phyloP scores from a whole-genome alignment of 257 asterid species.

The Agastache rugosa region DNA sequence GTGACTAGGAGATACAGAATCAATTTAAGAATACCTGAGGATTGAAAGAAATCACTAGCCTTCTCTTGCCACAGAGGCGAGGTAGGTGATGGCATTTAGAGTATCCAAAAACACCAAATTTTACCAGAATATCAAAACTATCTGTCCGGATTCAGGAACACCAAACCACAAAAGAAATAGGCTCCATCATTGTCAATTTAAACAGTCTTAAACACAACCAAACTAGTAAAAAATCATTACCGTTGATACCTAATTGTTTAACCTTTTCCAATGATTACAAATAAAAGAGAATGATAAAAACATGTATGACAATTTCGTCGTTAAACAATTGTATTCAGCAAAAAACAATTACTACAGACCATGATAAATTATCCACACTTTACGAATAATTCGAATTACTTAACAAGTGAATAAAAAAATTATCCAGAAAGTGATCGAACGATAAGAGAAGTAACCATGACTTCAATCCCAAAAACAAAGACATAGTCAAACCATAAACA shows the following conservation, averaged over 20 bases:
- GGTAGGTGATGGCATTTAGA: conserved; percentile 67
- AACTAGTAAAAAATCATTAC: background rate
- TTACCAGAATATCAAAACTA: conserved; percentile 7
- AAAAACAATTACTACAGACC: background rate
- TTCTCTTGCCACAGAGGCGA: conserved; percentile 94
- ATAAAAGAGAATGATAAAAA: background rate
- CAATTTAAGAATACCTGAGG: conserved; percentile 63
- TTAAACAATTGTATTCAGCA: conserved; percentile 18
- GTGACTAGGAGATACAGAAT: background rate
- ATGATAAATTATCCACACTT: background rate
- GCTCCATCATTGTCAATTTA: background rate
- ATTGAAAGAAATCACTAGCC: conserved; percentile 78
- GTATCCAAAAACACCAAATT: conserved; percentile 40
- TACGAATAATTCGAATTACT: conserved; percentile 5
- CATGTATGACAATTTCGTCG: background rate
- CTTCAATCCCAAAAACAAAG: conserved; percentile 7
- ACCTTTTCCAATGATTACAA: background rate
- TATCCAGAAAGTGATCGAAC: conserved; percentile 21
- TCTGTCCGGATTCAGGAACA: conserved; percentile 17
- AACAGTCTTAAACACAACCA: conserved; percentile 1
- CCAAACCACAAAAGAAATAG: background rate
- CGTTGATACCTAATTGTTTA: background rate
- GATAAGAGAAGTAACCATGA: conserved; percentile 14
- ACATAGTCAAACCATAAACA: background rate
- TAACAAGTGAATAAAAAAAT: background rate